phyloP scores from a whole-genome alignment of 305 asterid genomes.

The Ajuga reptans region DNA sequence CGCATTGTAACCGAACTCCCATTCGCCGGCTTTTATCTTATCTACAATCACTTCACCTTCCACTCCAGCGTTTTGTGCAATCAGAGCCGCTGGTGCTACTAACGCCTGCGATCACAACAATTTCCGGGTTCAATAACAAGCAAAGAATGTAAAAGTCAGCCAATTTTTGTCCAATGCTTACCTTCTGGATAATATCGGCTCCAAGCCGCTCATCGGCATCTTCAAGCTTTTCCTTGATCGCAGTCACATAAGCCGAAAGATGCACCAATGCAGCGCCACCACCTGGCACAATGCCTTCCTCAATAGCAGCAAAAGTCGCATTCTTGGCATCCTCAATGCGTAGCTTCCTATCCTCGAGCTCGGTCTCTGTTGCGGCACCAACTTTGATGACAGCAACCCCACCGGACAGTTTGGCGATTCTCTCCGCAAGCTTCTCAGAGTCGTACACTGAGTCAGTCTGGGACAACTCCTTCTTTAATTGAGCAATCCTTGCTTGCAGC shows the following conservation, averaged over 20 bases:
- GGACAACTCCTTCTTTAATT: conserved; percentile 69
- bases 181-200: conserved; percentile 94
- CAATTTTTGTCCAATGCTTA: conserved; percentile 15
- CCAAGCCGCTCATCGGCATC: conserved; percentile 87
- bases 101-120: conserved; percentile 49
- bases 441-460: conserved; percentile 88
- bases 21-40: conserved; percentile 57
- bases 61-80: conserved; percentile 86
- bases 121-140: too few species aligned
- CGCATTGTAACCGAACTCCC: conserved; percentile 93
- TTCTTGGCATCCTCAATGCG: conserved; percentile 95
- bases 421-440: conserved; percentile 84
- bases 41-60: conserved; percentile 98
- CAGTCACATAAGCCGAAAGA: conserved; percentile 63
- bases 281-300: conserved; percentile 98
- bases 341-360: conserved; percentile 88
- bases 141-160: too few species aligned
- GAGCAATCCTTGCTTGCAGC: conserved; percentile 84
- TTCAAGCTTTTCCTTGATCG: conserved; percentile 68
- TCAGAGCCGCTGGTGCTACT: conserved; percentile 73
- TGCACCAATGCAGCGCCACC: conserved; percentile 97
- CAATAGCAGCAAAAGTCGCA: conserved; percentile 98
- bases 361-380: conserved; percentile 93
- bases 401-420: conserved; percentile 89
- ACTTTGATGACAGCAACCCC: conserved; percentile 96